Conservation (phyloP, 495 filamentous ascomycete species). For the Talaromyces thailandensis region DNA sequence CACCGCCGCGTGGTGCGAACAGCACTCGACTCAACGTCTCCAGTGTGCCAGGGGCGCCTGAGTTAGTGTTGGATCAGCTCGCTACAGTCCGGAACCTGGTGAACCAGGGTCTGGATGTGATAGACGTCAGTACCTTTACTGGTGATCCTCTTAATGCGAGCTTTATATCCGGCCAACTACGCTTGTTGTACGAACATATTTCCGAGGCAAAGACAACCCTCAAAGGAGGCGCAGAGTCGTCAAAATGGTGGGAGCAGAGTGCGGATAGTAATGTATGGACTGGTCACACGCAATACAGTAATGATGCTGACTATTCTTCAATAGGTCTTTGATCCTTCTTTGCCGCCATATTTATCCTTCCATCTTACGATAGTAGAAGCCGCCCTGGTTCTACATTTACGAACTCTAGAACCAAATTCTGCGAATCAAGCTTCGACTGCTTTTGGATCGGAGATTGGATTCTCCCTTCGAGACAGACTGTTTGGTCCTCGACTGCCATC, state of each 20-base stretch:
- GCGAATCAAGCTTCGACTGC: slow-evolving; percentile 49
- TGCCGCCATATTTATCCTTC: slow-evolving; percentile 56
- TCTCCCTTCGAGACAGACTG: slow-evolving; percentile 49
- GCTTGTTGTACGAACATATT: slow-evolving; percentile 66
- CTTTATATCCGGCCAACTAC: slow-evolving; percentile 74
- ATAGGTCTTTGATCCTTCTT: slow-evolving; percentile 47
- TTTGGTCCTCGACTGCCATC: slow-evolving; percentile 46
- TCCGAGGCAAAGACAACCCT: slow-evolving; percentile 51
- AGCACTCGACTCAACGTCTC: slow-evolving; percentile 50
- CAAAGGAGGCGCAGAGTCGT: slow-evolving; percentile 41
- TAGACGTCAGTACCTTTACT: slow-evolving; percentile 65
- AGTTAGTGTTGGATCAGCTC: slow-evolving; percentile 56
- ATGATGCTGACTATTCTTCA: neutral
- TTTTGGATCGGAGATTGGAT: slow-evolving; percentile 45
- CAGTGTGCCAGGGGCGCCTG: slow-evolving; percentile 35
- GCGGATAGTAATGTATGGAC: slow-evolving; percentile 40
- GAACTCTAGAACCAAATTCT: slow-evolving; percentile 64
- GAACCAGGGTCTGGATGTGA: slow-evolving; percentile 66
- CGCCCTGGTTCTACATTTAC: slow-evolving; percentile 65
- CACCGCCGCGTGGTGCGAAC: slow-evolving; percentile 32
- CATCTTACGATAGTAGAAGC: slow-evolving; percentile 72
- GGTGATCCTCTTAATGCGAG: slow-evolving; percentile 45
- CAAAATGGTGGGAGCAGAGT: slow-evolving; percentile 50
- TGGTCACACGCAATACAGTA: neutral
- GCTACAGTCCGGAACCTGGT: slow-evolving; percentile 64